phyloP scores from a whole-genome alignment of 768 basidiomycete genomes.

The Pulveroboletus ravenelii region DNA sequence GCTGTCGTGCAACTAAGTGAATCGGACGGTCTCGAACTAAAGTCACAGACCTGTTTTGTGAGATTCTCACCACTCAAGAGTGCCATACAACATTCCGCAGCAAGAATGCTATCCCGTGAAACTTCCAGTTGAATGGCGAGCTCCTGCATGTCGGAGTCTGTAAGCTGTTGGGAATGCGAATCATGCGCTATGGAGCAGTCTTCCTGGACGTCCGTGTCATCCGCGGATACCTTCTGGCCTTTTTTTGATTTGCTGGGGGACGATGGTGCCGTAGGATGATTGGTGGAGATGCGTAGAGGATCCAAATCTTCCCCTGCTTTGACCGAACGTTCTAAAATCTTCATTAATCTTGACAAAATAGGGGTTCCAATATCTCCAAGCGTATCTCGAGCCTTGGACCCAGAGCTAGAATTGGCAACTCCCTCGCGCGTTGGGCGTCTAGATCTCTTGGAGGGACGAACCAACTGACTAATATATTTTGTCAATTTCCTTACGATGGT shows the following conservation, averaged over 20 bases:
- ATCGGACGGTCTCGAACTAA: neutral
- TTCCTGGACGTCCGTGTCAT: constrained; percentile 3
- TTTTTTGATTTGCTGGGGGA: constrained; percentile 49
- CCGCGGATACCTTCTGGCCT: constrained; percentile 30
- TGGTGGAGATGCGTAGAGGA: constrained; percentile 48
- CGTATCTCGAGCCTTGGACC: constrained; percentile 48
- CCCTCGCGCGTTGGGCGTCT: constrained; percentile 42
- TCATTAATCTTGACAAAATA: constrained; percentile 60
- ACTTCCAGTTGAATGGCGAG: constrained; percentile 51
- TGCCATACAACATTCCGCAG: constrained; percentile 79
- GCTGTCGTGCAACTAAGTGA: constrained; percentile 35
- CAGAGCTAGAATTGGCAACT: constrained; percentile 27
- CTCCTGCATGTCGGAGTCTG: constrained; percentile 47
- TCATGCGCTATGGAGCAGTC: constrained; percentile 3
- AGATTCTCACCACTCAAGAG: constrained; percentile 74
- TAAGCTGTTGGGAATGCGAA: constrained; percentile 25
- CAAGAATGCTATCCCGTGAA: constrained; percentile 69
- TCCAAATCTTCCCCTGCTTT: constrained; percentile 71
- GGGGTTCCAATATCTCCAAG: constrained; percentile 66
- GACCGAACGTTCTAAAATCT: constrained; percentile 75
- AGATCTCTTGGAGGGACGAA: constrained; percentile 64
- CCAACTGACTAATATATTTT: constrained; percentile 62
- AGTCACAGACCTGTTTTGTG: constrained; percentile 70
- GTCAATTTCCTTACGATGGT: constrained; percentile 61
- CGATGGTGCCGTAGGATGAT: constrained; percentile 18